phyloP scores from a whole-genome alignment of 2,329 filamentous ascomycete species.

The Epichloe brachyelytri region DNA sequence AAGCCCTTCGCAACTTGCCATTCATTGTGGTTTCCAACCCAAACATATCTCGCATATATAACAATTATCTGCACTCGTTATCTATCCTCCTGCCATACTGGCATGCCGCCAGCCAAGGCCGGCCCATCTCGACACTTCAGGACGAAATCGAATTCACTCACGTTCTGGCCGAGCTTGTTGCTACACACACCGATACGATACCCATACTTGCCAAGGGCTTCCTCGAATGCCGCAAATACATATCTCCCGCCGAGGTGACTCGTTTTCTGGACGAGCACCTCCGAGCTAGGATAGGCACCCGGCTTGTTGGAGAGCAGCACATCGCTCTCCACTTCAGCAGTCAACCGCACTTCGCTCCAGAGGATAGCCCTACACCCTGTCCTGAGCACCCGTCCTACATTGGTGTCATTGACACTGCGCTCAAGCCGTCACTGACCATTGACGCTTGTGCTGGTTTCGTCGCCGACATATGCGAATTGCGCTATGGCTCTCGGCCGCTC shows the following conservation, averaged over 20 bases:
- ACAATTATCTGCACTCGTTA: constrained; percentile 89
- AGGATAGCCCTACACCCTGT: constrained; percentile 35
- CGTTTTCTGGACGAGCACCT: constrained; percentile 87
- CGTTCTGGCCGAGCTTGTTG: constrained; percentile 86
- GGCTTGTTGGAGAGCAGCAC: constrained; percentile 91
- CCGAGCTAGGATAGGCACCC: constrained; percentile 83
- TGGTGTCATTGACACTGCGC: constrained; percentile 84
- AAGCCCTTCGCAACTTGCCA: constrained; percentile 82
- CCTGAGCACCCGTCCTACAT: constrained; percentile 57
- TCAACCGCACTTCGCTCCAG: constrained; percentile 55
- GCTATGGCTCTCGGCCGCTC: constrained; percentile 77
- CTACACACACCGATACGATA: constrained; percentile 90
- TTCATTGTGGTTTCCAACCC: constrained; percentile 98
- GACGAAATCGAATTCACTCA: constrained; percentile 88
- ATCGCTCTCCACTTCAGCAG: constrained; percentile 69
- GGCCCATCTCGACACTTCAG: constrained; percentile 47
- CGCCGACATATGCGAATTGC: constrained; percentile 89
- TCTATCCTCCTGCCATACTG: constrained; percentile 77
- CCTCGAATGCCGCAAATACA: constrained; percentile 84
- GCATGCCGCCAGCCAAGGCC: constrained; percentile 32
- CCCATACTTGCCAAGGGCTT: constrained; percentile 85
- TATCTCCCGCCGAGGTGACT: constrained; percentile 71
- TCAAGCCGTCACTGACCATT: constrained; percentile 70
- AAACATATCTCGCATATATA: constrained; percentile 86
- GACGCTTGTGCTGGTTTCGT: constrained; percentile 81